These are phyloP conservation scores for Austroboletus festivus DNA, from an alignment of 768 basidiomycete genomes.

Conservation along the genomic window DNA sequence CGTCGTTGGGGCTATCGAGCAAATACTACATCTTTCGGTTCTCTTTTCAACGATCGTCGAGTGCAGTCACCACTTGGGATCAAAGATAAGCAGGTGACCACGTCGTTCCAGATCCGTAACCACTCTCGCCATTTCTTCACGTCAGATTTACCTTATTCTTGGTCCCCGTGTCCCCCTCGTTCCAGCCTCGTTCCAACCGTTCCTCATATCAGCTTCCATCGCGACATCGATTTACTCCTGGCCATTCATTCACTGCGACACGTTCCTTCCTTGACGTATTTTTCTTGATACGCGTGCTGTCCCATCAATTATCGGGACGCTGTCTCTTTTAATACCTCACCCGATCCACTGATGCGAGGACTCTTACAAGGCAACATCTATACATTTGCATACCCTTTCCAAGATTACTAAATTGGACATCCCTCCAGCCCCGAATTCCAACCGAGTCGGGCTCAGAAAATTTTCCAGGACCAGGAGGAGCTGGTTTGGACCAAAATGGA, in stretches of 20 bases:
- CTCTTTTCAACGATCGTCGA: background rate
- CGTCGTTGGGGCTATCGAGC: background rate
- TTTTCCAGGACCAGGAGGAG: no score
- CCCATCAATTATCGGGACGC: no score
- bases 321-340: background rate
- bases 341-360: background rate
- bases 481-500: no score
- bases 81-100: background rate
- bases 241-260: constrained; percentile 2
- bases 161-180: constrained; percentile 11
- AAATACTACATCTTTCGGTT: background rate
- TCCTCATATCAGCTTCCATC: constrained; percentile 12
- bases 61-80: no score
- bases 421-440: no score
- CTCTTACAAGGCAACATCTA: background rate
- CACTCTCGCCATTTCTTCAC: background rate
- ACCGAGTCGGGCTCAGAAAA: no score
- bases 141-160: background rate
- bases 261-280: constrained; percentile 2
- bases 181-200: constrained; percentile 10
- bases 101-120: background rate
- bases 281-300: no score
- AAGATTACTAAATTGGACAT: no score
- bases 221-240: background rate
- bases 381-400: background rate